Percentiles rank a stretch among this genome's conserved stretches.
phyloP scores from a whole-genome alignment of 495 filamentous ascomycete species.

The Poronia punctata region DNA sequence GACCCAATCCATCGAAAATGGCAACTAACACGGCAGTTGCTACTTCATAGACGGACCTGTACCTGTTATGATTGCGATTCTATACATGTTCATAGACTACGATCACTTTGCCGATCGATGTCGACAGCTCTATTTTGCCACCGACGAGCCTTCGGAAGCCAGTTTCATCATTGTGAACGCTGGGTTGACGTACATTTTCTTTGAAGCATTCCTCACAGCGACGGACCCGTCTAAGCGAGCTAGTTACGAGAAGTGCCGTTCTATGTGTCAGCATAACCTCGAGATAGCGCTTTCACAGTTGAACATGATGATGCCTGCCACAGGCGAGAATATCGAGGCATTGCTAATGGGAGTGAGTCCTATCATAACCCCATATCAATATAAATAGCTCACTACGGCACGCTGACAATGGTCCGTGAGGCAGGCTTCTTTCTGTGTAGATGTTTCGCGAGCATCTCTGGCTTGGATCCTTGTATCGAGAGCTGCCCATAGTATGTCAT shows the following conservation, averaged over 20 bases:
- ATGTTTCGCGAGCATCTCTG: constrained; percentile 56
- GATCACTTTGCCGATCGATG: constrained; percentile 54
- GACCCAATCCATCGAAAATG: neutral
- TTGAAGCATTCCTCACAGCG: constrained; percentile 36
- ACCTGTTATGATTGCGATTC: constrained; percentile 31
- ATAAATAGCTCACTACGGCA: neutral
- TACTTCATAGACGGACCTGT: constrained; percentile 21
- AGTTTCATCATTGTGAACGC: constrained; percentile 52
- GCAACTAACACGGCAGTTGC: constrained; percentile 5
- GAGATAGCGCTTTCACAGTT: constrained; percentile 52
- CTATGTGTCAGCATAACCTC: constrained; percentile 49
- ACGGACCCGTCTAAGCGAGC: constrained; percentile 26
- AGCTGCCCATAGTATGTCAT: constrained; percentile 38
- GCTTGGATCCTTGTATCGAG: constrained; percentile 54
- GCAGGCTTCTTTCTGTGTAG: constrained; percentile 48
- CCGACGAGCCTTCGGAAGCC: constrained; percentile 48
- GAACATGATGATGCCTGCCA: constrained; percentile 51
- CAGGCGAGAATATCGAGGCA: constrained; percentile 52
- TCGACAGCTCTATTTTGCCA: constrained; percentile 52
- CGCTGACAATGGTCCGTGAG: neutral
- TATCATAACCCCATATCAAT: neutral
- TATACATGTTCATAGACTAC: constrained; percentile 37
- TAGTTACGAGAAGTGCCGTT: constrained; percentile 33
- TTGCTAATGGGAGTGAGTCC: constrained; percentile 49
- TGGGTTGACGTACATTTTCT: constrained; percentile 50